These are phyloP conservation scores for Umbilicaria muhlenbergii DNA, from an alignment of 495 filamentous ascomycete species.

Conservation along the genomic window DNA sequence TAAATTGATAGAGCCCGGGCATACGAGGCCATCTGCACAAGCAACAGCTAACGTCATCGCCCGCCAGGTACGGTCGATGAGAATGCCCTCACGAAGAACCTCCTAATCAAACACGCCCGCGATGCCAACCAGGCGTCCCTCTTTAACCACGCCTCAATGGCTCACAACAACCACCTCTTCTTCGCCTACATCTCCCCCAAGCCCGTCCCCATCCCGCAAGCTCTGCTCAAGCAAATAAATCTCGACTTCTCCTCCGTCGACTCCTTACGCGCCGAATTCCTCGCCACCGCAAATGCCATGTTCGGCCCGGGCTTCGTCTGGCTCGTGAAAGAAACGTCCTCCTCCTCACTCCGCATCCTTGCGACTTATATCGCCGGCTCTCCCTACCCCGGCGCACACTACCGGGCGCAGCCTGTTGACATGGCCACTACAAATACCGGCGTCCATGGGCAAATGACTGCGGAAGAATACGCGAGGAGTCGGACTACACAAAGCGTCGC, in stretches of 20 bases:
- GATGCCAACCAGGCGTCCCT: constrained; percentile 56
- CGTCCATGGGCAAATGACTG: constrained; percentile 1
- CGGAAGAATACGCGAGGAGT: constrained; percentile 3
- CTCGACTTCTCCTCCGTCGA: constrained; percentile 64
- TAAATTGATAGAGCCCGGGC: constrained; percentile 22
- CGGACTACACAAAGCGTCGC: constrained; percentile 23
- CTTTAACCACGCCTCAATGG: constrained; percentile 95
- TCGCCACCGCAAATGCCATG: constrained; percentile 74
- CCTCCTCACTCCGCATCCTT: constrained; percentile 52
- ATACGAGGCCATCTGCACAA: not conserved
- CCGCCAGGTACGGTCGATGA: constrained; percentile 40
- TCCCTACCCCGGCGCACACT: constrained; percentile 72
- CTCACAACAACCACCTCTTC: constrained; percentile 94
- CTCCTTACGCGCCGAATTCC: constrained; percentile 61
- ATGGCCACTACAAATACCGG: constrained; percentile 44
- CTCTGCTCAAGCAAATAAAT: constrained; percentile 33
- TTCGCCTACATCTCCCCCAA: constrained; percentile 49
- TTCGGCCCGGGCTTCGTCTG: constrained; percentile 97
- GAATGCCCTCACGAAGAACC: constrained; percentile 39
- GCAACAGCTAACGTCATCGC: not conserved
- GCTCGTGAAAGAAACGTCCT: constrained; percentile 47
- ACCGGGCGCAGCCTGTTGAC: constrained; percentile 63
- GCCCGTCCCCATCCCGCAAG: constrained; percentile 33
- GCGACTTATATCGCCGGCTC: constrained; percentile 84
- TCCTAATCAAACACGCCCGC: constrained; percentile 63